Conservation (phyloP, 2,329 filamentous ascomycete species). For the Penicillium sp. region DNA sequence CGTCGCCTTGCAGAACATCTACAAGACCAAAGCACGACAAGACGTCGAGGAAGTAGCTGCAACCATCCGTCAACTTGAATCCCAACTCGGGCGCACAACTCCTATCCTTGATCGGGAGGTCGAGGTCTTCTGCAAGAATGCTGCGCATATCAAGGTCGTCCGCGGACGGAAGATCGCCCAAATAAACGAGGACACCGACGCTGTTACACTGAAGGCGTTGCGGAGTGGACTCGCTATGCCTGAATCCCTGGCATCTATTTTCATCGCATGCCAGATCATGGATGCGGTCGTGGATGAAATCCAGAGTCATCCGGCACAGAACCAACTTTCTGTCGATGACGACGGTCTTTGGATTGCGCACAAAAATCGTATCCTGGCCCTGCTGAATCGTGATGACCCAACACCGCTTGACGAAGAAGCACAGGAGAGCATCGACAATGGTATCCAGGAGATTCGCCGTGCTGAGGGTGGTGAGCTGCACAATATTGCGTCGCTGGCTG, state of each 20-base stretch:
- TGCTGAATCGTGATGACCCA: slow-evolving; percentile 41
- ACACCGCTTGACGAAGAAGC: slow-evolving; percentile 50
- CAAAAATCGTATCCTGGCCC: slow-evolving; percentile 28
- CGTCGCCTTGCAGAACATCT: slow-evolving; percentile 85
- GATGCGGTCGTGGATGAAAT: slow-evolving; percentile 56
- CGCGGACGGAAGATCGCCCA: slow-evolving; percentile 60
- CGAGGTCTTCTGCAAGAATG: slow-evolving; percentile 93
- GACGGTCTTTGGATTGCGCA: slow-evolving; percentile 33
- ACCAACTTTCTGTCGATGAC: slow-evolving; percentile 32
- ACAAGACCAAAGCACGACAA: slow-evolving; percentile 80
- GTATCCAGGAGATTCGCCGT: slow-evolving; percentile 68
- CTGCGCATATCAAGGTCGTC: slow-evolving; percentile 86
- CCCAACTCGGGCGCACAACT: slow-evolving; percentile 46
- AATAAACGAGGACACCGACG: slow-evolving; percentile 39
- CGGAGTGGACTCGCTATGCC: slow-evolving; percentile 43
- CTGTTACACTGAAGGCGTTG: slow-evolving; percentile 43
- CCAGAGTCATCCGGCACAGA: slow-evolving; percentile 35
- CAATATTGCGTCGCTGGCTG: slow-evolving; percentile 83
- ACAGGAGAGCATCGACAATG: slow-evolving; percentile 53
- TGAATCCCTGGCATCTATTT: slow-evolving; percentile 66
- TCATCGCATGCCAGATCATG: slow-evolving; percentile 60
- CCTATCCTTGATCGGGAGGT: slow-evolving; percentile 69
- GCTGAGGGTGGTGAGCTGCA: slow-evolving; percentile 84
- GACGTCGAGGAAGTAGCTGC: slow-evolving; percentile 74
- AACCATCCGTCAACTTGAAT: slow-evolving; percentile 59